Evolutionary conservation across 495 filamentous ascomycete species (phyloP).

Genomic region (Tuber umbilicatum): DNA sequence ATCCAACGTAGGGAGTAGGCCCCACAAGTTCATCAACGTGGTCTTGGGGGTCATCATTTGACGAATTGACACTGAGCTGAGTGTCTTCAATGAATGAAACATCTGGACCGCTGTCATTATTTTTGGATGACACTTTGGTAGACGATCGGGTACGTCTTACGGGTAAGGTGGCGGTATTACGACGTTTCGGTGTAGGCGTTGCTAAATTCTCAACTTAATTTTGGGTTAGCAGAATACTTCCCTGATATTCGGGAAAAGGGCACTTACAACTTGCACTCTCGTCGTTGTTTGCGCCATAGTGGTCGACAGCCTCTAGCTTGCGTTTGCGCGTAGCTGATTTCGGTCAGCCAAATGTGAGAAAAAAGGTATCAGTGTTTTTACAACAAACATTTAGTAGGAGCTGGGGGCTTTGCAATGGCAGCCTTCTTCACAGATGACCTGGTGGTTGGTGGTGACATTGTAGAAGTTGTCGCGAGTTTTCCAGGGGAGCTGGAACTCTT

Average conservation of each 20-base stretch:
- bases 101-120: conserved; percentile 16
- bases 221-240: background rate
- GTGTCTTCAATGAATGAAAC: conserved; percentile 30
- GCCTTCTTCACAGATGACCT: conserved; percentile 23
- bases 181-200: conserved; percentile 31
- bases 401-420: background rate
- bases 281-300: background rate
- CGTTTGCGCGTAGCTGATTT: background rate
- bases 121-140: conserved; percentile 12
- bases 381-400: background rate
- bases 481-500: background rate
- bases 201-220: conserved; percentile 10
- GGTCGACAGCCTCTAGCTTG: background rate
- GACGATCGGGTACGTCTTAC: conserved; percentile 23
- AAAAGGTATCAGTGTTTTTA: background rate
- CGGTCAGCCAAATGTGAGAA: background rate
- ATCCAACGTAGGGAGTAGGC: conserved; percentile 30
- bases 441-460: conserved; percentile 18
- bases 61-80: conserved; percentile 27
- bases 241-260: background rate
- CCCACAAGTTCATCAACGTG: conserved; percentile 29
- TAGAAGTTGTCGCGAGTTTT: background rate
- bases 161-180: conserved; percentile 3
- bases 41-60: conserved; percentile 17
- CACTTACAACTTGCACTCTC: background rate